Base-by-base conservation (phyloP, 2,329 filamentous ascomycete species). In the Podosphaera fusca region DNA sequence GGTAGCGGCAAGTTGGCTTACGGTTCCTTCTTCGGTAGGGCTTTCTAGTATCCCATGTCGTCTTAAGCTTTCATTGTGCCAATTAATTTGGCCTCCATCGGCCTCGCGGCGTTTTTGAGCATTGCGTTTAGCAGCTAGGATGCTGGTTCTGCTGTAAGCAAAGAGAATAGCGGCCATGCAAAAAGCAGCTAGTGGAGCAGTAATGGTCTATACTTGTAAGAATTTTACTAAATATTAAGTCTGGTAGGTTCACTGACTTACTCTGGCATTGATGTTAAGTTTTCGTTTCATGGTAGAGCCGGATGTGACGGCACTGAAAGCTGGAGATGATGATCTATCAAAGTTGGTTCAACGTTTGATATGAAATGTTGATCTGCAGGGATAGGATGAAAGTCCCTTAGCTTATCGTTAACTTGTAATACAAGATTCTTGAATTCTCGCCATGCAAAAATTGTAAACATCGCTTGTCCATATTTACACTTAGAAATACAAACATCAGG, bases 61-160 rank as follows among this genome's bases (percentile, higher is more conserved):
- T 58, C 77, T 69, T 61, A 75, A 62, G 61, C 69, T 74, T 69
- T 80, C 76, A 57, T 77, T 76, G 55, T 74, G 66, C 73, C 72
- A 78, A 64, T 65, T 73, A 60, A 72, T 76, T 69, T 71, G 75
- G 56, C 75, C 77, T 34, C 74, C 76, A 59, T 79, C 76, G 45
- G 74, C 75, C 61, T 79, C 74, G 53, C 79, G 70, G 56, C 79
- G 75, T 60, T 72, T 70, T 61, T 79, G 74, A 0, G 81, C 81
- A 61, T 84, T 83, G 52, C 76, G 72, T 62, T 83, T 82, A 2
- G 82, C 82, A 31, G 80, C 77, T 59, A 75, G 73, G 60, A 85
- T 85, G 31, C 77, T 81, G 7, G 76, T 81, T 55, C 81, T 71
- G 34, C 80, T 73, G 68, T 85, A 85, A 46, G 72, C 72, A 58